Base-by-base conservation (phyloP, 148 eudicot genomes). In the Heliosperma pusillum region DNA sequence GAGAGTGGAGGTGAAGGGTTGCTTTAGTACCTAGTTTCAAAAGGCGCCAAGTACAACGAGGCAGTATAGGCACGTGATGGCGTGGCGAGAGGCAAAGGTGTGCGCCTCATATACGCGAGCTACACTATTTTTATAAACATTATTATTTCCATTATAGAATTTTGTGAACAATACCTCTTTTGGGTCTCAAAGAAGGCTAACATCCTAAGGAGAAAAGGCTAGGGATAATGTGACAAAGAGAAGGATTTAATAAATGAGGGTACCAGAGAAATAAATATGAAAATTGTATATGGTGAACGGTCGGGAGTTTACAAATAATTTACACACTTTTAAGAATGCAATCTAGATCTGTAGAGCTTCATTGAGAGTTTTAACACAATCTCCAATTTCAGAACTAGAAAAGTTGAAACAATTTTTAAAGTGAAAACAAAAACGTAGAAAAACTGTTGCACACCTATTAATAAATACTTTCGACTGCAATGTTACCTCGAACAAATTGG, bases 401-500 rank as follows among this genome's bases (percentile, higher is more conserved):
- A 66, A 66, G 11, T 17, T 19, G 6, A 7, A 1, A 4, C 69
- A 36, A 66, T 19, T 36, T 36, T 17, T 66, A 66, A 33, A 66
- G 24, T 36, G 24, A 36, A 33, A n/a, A 17, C 50, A 59, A 69
- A 66, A 65, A 50, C 16, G 10, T 33, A 52, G 17, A 36, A 40
- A 65, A 75, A 15, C 42, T 42, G 26, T 75, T 53, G 61, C 25
- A 75, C 24, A 15, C 16, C 45, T 24, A 63, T 56, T 44, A n/a
- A 15, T 60, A 30, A 9, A 75, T 74, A 66, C 55, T 11, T 74
- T 74, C 5, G 11, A 36, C 50, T 7, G 53, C 36, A 26, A 52
- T 24, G 47, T 70, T 71, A 63, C 79, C 74, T 72, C 24, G 44
- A 59, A 59, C 75, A 71, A 29, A 27, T 19, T 50, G 57, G 25